phyloP scores from a whole-genome alignment of 2,329 filamentous ascomycete species.

The Penicillium occitanis region DNA sequence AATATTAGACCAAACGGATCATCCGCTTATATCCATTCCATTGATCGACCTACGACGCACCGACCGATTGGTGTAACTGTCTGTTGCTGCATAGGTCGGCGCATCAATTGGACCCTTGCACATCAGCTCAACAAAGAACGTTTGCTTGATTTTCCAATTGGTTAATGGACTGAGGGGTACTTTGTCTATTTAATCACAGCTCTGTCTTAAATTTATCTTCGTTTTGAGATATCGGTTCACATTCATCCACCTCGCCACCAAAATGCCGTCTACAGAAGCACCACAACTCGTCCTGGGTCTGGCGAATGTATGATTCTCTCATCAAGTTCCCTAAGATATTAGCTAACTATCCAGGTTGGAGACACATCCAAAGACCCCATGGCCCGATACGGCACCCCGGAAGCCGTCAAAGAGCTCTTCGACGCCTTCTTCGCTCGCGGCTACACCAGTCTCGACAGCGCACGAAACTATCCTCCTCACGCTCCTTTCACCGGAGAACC shows the following conservation, averaged over 20 bases:
- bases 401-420: background rate
- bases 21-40: background rate
- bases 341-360: background rate
- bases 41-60: conserved; percentile 1
- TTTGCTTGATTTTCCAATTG: background rate
- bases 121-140: background rate
- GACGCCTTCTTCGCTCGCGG: background rate
- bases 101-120: background rate
- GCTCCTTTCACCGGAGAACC: background rate
- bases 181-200: background rate
- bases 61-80: conserved; percentile 1
- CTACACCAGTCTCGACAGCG: conserved; percentile 5
- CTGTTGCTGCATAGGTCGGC: background rate
- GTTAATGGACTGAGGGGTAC: background rate
- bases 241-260: background rate
- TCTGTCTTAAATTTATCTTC: background rate
- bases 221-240: background rate
- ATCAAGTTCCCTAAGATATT: rapidly evolving
- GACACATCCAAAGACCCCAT: conserved; percentile 4
- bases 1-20: background rate
- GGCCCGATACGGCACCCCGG: background rate
- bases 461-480: conserved; percentile 1
- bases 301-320: background rate
- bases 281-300: background rate
- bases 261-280: background rate